A percentile compares a stretch with the other conserved stretches of the same genome.
These are phyloP conservation scores for Xerocomus minutiporus DNA, from an alignment of 1,284 basidiomycete genomes.

Conservation along the genomic window DNA sequence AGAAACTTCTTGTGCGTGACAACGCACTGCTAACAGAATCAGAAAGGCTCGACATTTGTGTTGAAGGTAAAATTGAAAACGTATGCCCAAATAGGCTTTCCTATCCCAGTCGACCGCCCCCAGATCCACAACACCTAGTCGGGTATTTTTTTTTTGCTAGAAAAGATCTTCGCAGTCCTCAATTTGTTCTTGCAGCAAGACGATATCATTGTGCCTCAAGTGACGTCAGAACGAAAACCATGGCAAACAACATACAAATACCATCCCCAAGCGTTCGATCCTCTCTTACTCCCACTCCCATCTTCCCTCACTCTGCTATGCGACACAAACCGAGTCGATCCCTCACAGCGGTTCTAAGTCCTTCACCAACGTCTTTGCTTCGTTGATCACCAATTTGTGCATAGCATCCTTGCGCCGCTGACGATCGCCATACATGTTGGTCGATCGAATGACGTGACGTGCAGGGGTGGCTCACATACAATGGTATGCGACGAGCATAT, in stretches of 20 bases:
- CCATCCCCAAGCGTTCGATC: background rate
- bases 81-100: too few species aligned
- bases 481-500: background rate
- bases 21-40: too few species aligned
- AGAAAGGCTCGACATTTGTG: too few species aligned
- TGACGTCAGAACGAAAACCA: background rate
- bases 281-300: background rate
- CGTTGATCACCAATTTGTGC: constrained; percentile 9
- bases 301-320: background rate
- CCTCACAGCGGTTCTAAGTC: background rate
- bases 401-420: constrained; percentile 12
- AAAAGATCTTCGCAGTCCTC: too few species aligned
- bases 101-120: too few species aligned
- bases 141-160: too few species aligned
- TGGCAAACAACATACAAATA: background rate
- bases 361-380: background rate
- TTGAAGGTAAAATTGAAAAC: too few species aligned
- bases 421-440: background rate
- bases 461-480: constrained; percentile 8
- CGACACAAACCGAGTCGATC: background rate
- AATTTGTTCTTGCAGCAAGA: too few species aligned
- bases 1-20: too few species aligned
- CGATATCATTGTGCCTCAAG: too few species aligned
- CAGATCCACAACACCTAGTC: too few species aligned
- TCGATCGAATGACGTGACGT: constrained; percentile 6